A percentile compares a stretch with the other conserved stretches of the same genome.
These are phyloP conservation scores for Fomitopsis schrenkii DNA, from an alignment of 1,284 basidiomycete genomes.

Conservation along the genomic window DNA sequence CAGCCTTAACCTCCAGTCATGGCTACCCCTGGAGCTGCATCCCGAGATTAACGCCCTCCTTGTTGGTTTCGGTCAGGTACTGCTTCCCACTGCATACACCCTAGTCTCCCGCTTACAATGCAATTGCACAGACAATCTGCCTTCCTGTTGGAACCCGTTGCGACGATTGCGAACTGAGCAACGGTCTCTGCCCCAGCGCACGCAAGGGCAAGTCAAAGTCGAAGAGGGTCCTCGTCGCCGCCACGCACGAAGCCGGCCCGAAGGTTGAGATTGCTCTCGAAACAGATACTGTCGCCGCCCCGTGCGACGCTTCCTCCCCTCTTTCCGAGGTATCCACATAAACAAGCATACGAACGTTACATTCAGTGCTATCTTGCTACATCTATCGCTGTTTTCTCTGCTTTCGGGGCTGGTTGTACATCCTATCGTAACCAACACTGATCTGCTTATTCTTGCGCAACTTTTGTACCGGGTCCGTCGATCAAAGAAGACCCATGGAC, in stretches of 20 bases:
- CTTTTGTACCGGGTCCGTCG: background rate
- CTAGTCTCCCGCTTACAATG: background rate
- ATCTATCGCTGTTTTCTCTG: background rate
- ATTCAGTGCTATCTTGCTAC: background rate
- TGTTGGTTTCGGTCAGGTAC: slow-evolving; percentile 91
- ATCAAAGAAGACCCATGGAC: slow-evolving; percentile 49
- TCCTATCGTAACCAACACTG: background rate
- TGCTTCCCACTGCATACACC: background rate
- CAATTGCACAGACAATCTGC: slow-evolving; percentile 60
- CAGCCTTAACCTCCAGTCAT: slow-evolving; percentile 85
- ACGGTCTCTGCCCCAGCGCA: slow-evolving; percentile 61
- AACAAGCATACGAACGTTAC: background rate
- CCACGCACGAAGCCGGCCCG: slow-evolving; percentile 20
- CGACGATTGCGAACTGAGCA: slow-evolving; percentile 65
- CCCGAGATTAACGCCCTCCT: slow-evolving; percentile 84
- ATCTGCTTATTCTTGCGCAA: background rate
- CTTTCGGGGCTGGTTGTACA: background rate
- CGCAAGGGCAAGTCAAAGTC: slow-evolving; percentile 6
- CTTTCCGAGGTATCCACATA: background rate
- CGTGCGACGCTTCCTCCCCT: background rate
- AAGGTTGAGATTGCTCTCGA: slow-evolving; percentile 36
- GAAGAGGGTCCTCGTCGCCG: slow-evolving; percentile 9
- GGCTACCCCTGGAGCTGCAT: slow-evolving; percentile 81
- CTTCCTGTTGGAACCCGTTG: slow-evolving; percentile 82
- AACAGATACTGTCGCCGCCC: slow-evolving; percentile 5